Conservation (phyloP, 164 flowering plant species). For the Saururus chinensis region DNA sequence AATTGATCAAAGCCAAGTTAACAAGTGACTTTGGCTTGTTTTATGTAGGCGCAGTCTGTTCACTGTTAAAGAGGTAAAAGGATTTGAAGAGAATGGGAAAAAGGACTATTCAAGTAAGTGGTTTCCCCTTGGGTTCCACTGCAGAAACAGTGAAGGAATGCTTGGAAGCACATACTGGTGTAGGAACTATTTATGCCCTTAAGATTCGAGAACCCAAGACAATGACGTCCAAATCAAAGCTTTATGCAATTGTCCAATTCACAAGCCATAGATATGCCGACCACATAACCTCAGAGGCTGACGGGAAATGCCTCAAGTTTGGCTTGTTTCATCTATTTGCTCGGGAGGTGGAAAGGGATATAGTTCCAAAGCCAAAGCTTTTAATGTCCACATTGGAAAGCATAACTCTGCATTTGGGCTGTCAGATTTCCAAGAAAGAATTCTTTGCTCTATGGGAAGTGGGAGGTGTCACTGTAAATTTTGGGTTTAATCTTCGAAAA, state of each 20-base stretch:
- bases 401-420: constrained; percentile 41
- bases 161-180: constrained; percentile 43
- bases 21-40: no score
- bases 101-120: constrained; percentile 47
- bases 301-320: constrained; percentile 14
- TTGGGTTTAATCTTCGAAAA: constrained; percentile 25
- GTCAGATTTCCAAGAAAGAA: constrained; percentile 35
- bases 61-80: not conserved
- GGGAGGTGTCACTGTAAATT: constrained; percentile 25
- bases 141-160: constrained; percentile 31
- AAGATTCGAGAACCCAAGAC: constrained; percentile 26
- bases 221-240: constrained; percentile 9
- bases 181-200: constrained; percentile 42
- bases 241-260: constrained; percentile 61
- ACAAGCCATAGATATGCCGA: constrained; percentile 21
- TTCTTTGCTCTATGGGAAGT: constrained; percentile 37
- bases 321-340: constrained; percentile 33
- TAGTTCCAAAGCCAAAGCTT: constrained; percentile 35
- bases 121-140: constrained; percentile 33
- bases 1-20: no score
- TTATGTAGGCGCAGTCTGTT: not conserved
- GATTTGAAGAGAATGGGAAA: constrained; percentile 10
- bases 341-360: constrained; percentile 29
- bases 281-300: constrained; percentile 12
- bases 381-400: constrained; percentile 21